phyloP scores from a whole-genome alignment of 2,329 filamentous ascomycete genomes.

The Coniochaeta pulveracea region DNA sequence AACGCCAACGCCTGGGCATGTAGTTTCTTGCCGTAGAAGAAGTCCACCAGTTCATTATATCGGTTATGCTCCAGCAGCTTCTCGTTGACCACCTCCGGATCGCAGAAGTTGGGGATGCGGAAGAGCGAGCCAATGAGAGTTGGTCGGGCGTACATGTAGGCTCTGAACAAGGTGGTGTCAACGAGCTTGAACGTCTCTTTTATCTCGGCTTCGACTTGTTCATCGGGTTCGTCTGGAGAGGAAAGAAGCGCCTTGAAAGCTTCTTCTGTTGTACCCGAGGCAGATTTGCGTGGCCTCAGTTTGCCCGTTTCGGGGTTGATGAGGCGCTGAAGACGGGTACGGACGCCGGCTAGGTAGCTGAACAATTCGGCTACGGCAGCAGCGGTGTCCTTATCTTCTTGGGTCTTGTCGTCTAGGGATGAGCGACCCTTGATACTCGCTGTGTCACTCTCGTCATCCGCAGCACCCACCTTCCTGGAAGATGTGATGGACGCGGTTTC shows the following conservation, averaged over 20 bases:
- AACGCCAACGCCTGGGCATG: constrained; percentile 80
- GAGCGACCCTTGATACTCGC: constrained; percentile 34
- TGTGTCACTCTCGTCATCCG: constrained; percentile 35
- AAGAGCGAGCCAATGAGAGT: constrained; percentile 81
- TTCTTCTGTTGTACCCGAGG: constrained; percentile 33
- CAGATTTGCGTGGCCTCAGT: constrained; percentile 37
- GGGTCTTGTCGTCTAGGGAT: constrained; percentile 35
- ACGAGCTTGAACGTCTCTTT: constrained; percentile 71
- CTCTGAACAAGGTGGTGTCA: constrained; percentile 87
- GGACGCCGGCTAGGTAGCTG: constrained; percentile 78
- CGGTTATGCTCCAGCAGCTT: constrained; percentile 78
- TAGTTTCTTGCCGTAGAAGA: constrained; percentile 88
- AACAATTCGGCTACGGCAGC: constrained; percentile 74
- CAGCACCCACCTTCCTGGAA: constrained; percentile 39
- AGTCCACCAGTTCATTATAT: constrained; percentile 93
- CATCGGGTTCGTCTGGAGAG: constrained; percentile 35
- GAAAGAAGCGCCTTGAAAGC: constrained; percentile 45
- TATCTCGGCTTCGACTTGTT: constrained; percentile 59
- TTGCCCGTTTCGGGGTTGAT: constrained; percentile 52
- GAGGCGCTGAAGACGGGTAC: constrained; percentile 51
- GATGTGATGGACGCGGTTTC: constrained; percentile 52
- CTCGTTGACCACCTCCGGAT: constrained; percentile 89
- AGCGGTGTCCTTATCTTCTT: constrained; percentile 75
- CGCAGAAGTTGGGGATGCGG: constrained; percentile 93
- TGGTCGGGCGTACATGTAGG: constrained; percentile 87